Percentiles rank a stretch among this genome's conserved stretches.
These are phyloP conservation scores for Dactylellina drechsleri DNA, from an alignment of 2,329 filamentous ascomycete genomes.

Conservation along the genomic window DNA sequence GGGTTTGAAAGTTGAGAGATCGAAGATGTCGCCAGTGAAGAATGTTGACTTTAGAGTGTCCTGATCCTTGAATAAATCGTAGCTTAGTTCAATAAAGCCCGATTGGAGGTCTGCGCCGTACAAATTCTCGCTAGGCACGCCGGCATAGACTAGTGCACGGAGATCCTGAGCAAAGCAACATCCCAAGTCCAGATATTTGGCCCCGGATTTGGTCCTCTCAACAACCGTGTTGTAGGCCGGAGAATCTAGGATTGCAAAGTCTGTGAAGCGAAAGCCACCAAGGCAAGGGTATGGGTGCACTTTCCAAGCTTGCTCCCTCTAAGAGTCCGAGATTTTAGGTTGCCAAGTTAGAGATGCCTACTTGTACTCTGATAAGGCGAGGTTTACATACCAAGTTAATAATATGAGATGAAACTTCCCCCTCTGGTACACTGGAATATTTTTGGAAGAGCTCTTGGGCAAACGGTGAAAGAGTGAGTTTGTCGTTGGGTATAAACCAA, in stretches of 20 bases:
- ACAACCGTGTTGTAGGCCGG: slow-evolving; percentile 60
- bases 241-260: slow-evolving; percentile 60
- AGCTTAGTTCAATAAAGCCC: slow-evolving; percentile 60
- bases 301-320: slow-evolving; percentile 62
- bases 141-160: slow-evolving; percentile 62
- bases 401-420: slow-evolving; percentile 28
- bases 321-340: not conserved
- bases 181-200: slow-evolving; percentile 62
- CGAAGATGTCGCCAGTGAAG: slow-evolving; percentile 59
- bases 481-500: slow-evolving; percentile 32
- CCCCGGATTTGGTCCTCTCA: slow-evolving; percentile 58
- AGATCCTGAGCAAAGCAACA: slow-evolving; percentile 65
- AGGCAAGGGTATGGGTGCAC: slow-evolving; percentile 62
- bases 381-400: slow-evolving; percentile 18
- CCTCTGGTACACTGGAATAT: slow-evolving; percentile 27
- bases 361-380: not conserved
- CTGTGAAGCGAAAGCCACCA: slow-evolving; percentile 62
- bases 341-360: not conserved
- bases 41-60: slow-evolving; percentile 58
- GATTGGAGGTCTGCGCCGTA: slow-evolving; percentile 62
- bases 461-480: slow-evolving; percentile 23
- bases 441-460: slow-evolving; percentile 28
- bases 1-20: slow-evolving; percentile 26
- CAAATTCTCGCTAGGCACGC: slow-evolving; percentile 62
- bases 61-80: slow-evolving; percentile 60